Base-by-base conservation (phyloP, 108 stramenopile genomes). In the Asterionellopsis glacialis region DNA sequence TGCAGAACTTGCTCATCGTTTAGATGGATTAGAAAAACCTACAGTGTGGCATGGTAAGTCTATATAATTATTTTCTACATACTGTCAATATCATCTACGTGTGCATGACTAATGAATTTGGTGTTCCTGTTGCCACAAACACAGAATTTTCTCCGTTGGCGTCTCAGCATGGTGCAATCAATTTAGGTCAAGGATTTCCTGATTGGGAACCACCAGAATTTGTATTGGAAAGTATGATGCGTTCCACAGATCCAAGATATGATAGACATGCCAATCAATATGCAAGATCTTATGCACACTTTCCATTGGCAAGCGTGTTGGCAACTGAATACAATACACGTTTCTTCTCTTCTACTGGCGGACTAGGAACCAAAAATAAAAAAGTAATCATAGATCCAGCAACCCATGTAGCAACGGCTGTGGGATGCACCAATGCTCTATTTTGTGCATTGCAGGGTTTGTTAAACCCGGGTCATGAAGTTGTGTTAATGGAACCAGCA, bases 191-290 rank as follows among this genome's bases (percentile, higher is more conserved):
- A 72, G 93, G 90, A 11, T 95, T 92, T 70, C 93, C 93, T 26
- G 84, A 94, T 68, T 91, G 88, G 88, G 77, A 87, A 51, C 87
- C 90, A 12, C 90, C 93, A 9, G 45, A 25, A 0, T 94, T 94
- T 70, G 83, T 78, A 27, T 61, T 80, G 22, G 59, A 83, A 11
- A 83, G 87, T 12, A 74, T 86, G 57, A 47, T 53, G 5, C 58
- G 77, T 21, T 60, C 88, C 27, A 72, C 81, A 11, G 62, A 78
- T 43, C 76, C 73, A 13, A 55, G 54, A 23, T 67, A 55, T 25
- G 61, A 44, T 19, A 49, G 64, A 14, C 38, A 64, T 19, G 78
- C 79, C 41, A 83, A 93, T 62, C 90, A 94, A 70, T 94, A 94
- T 67, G 79, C 85, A 11, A 77, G 89, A 11, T 77, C 82, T 22